A percentile compares a stretch with the other conserved stretches of the same genome.
These are phyloP conservation scores for Fusarium sacchari DNA, from an alignment of 2,329 filamentous ascomycete genomes.

Conservation along the genomic window DNA sequence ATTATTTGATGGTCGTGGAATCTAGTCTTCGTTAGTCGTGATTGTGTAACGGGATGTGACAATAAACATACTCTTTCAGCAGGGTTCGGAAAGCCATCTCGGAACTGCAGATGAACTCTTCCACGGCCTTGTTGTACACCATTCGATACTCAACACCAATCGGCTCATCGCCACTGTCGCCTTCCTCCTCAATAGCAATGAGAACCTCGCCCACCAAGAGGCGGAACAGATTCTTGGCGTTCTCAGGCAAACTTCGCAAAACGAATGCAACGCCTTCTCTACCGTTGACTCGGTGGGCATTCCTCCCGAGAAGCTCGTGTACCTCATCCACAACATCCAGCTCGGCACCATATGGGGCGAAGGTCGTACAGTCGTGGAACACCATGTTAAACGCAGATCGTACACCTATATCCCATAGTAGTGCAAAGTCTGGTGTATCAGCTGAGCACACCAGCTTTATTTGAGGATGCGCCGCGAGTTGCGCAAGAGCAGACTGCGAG, in stretches of 20 bases:
- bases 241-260: constrained; percentile 88
- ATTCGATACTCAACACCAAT: constrained; percentile 88
- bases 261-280: constrained; percentile 94
- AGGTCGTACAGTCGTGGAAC: constrained; percentile 96
- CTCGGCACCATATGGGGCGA: constrained; percentile 76
- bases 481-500: constrained; percentile 77
- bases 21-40: constrained; percentile 55
- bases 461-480: constrained; percentile 77
- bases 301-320: constrained; percentile 84
- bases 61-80: constrained; percentile 79
- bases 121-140: constrained; percentile 93
- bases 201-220: constrained; percentile 88
- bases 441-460: constrained; percentile 82
- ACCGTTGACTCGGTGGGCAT: constrained; percentile 81
- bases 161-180: constrained; percentile 59
- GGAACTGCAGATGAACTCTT: constrained; percentile 96
- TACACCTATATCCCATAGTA: constrained; percentile 91
- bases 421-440: constrained; percentile 86
- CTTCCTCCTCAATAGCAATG: constrained; percentile 72
- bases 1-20: constrained; percentile 99
- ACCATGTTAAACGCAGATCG: constrained; percentile 85
- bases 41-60: not conserved
- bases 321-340: constrained; percentile 90
- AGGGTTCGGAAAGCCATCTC: constrained; percentile 96
- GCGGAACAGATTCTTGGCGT: constrained; percentile 87